Conservation (phyloP, 441 rosid species). For the Populus trichocarpa region DNA sequence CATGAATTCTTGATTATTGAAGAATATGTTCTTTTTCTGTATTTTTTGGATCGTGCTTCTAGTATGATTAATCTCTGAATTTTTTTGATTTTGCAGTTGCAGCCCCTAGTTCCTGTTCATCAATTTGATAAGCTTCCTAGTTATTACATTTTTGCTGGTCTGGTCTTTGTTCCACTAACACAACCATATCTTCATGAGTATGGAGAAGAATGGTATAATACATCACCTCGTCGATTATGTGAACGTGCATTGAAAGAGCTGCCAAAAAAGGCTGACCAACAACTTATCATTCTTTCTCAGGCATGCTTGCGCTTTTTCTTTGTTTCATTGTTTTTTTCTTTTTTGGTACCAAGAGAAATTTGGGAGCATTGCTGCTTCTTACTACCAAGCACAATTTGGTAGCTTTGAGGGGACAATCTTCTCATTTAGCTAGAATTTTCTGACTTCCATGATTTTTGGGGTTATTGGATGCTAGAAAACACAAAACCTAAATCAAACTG, state of each 20-base stretch:
- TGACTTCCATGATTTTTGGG: background rate
- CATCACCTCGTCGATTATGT: constrained; percentile 73
- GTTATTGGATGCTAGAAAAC: background rate
- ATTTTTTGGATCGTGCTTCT: background rate
- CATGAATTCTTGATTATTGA: background rate
- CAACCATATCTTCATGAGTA: constrained; percentile 84
- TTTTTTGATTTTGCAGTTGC: constrained; percentile 51
- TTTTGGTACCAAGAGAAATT: background rate
- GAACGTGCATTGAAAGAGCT: constrained; percentile 70
- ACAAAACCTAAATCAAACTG: background rate
- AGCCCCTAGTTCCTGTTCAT: constrained; percentile 80
- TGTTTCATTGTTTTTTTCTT: background rate
- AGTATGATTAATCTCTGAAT: background rate
- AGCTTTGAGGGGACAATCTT: background rate
- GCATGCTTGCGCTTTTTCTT: constrained; percentile 27
- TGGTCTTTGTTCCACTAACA: constrained; percentile 68
- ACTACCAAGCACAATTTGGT: background rate
- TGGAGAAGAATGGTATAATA: constrained; percentile 93
- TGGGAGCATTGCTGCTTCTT: background rate
- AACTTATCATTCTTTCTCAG: constrained; percentile 86
- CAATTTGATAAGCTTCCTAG: constrained; percentile 80
- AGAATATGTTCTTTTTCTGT: background rate
- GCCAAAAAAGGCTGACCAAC: constrained; percentile 65
- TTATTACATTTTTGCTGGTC: constrained; percentile 82
- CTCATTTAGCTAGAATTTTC: background rate